Evolutionary conservation across 306 rosid genomes (phyloP).

Genomic region (Rubus parviflorus): DNA sequence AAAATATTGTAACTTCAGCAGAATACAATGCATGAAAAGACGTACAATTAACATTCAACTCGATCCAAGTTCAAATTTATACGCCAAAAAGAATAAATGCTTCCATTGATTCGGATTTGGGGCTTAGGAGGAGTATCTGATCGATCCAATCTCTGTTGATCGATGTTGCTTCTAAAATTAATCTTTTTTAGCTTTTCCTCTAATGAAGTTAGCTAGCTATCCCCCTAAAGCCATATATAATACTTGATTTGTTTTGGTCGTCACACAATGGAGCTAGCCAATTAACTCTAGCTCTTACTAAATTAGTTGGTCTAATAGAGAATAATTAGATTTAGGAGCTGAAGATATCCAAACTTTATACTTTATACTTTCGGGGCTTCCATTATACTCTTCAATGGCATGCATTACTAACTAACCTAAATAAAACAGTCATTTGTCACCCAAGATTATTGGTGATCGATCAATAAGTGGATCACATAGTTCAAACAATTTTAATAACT

Average conservation of each 20-base stretch:
- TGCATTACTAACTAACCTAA: neutral
- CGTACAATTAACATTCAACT: constrained; percentile 18
- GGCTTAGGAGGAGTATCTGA: neutral
- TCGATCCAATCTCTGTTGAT: neutral
- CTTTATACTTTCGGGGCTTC: neutral
- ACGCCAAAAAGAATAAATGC: neutral
- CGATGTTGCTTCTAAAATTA: neutral
- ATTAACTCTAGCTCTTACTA: neutral
- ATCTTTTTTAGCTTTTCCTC: neutral
- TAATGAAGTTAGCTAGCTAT: neutral
- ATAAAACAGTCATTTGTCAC: too few species aligned
- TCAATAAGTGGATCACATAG: too few species aligned
- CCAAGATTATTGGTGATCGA: too few species aligned
- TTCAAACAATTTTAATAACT: too few species aligned
- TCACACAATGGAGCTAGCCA: neutral
- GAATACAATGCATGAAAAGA: constrained; percentile 34
- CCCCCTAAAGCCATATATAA: neutral
- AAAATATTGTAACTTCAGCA: neutral
- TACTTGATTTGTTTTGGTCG: neutral
- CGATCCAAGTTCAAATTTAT: neutral
- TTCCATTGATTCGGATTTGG: neutral
- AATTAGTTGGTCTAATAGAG: neutral
- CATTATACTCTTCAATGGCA: neutral
- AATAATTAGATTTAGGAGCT: neutral
- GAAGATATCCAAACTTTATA: neutral